A percentile compares a stretch with the other conserved stretches of the same genome.
phyloP scores from a whole-genome alignment of 2,329 filamentous ascomycete genomes.

The Botrytis hyacinthi region DNA sequence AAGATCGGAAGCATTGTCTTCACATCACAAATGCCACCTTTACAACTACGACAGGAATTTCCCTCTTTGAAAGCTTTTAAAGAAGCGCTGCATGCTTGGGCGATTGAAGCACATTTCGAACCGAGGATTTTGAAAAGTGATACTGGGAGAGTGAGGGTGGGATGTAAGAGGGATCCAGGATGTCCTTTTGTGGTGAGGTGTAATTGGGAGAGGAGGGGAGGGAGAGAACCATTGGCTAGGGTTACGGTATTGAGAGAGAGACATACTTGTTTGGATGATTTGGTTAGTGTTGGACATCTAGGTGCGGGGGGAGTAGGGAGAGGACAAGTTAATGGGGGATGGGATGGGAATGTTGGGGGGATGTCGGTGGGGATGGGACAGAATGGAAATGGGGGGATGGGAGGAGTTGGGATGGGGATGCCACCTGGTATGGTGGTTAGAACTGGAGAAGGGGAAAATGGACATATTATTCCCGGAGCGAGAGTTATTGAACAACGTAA shows the following conservation, averaged over 20 bases:
- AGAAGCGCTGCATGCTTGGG: constrained; percentile 39
- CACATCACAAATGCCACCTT: constrained; percentile 32
- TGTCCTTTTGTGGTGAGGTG: constrained; percentile 39
- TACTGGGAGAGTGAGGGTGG: constrained; percentile 38
- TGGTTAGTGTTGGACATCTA: constrained; percentile 20
- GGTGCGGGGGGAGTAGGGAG: constrained; percentile 9
- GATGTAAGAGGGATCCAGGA: constrained; percentile 38
- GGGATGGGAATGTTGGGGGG: constrained; percentile 10
- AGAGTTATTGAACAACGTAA: constrained; percentile 35
- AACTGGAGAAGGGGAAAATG: constrained; percentile 17
- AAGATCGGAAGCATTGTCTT: background rate
- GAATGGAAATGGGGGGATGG: constrained; percentile 21
- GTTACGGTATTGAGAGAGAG: constrained; percentile 37
- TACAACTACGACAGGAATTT: constrained; percentile 39
- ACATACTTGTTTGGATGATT: constrained; percentile 37
- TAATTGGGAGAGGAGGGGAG: constrained; percentile 39
- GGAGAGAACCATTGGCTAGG: constrained; percentile 34
- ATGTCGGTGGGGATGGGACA: background rate
- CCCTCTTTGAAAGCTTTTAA: constrained; percentile 39
- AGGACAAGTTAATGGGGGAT: constrained; percentile 12
- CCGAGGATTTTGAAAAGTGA: constrained; percentile 39
- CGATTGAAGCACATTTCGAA: constrained; percentile 40
- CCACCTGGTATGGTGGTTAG: background rate
- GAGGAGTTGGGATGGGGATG: constrained; percentile 11
- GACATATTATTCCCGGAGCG: constrained; percentile 13